These are phyloP conservation scores for Pseudofabraea citricarpa DNA, from an alignment of 2,329 filamentous ascomycete genomes.

Conservation along the genomic window DNA sequence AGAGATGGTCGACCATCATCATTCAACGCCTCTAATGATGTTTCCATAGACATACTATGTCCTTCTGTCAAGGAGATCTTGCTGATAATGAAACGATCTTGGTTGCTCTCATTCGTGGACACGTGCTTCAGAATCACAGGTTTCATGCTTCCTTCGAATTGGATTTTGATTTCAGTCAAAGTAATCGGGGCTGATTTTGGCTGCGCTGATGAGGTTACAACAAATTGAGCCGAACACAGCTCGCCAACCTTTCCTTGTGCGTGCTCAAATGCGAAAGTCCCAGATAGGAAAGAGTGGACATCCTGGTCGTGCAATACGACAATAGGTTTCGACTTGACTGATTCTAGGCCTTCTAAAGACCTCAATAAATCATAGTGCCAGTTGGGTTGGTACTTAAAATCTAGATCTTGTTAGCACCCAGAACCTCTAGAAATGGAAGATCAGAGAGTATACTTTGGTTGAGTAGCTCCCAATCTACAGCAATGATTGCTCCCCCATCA, in stretches of 20 bases:
- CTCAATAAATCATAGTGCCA: conserved; percentile 59
- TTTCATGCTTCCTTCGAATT: conserved; percentile 54
- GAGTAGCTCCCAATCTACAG: conserved; percentile 63
- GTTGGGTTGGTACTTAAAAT: conserved; percentile 46
- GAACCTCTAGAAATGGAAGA: not conserved
- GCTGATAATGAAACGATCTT: conserved; percentile 8
- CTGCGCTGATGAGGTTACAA: conserved; percentile 52
- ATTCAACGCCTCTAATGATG: conserved; percentile 10
- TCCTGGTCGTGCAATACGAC: conserved; percentile 47
- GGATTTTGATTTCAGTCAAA: conserved; percentile 46
- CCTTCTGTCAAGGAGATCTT: conserved; percentile 17
- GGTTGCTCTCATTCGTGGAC: conserved; percentile 1
- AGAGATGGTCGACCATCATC: conserved; percentile 29
- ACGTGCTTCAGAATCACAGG: conserved; percentile 42
- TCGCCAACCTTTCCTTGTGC: conserved; percentile 60
- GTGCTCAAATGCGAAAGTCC: conserved; percentile 52
- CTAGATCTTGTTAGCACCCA: conserved; percentile 30
- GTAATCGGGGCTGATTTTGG: conserved; percentile 45
- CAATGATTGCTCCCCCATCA: conserved; percentile 51
- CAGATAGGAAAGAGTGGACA: conserved; percentile 47
- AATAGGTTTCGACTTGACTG: conserved; percentile 38
- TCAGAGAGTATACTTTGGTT: conserved; percentile 45
- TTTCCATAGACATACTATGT: conserved; percentile 11
- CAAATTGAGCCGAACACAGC: conserved; percentile 50
- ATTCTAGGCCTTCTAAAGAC: conserved; percentile 46